These are phyloP conservation scores for Kuraishia molischiana DNA, from an alignment of 805 yeast species.

Conservation along the genomic window DNA sequence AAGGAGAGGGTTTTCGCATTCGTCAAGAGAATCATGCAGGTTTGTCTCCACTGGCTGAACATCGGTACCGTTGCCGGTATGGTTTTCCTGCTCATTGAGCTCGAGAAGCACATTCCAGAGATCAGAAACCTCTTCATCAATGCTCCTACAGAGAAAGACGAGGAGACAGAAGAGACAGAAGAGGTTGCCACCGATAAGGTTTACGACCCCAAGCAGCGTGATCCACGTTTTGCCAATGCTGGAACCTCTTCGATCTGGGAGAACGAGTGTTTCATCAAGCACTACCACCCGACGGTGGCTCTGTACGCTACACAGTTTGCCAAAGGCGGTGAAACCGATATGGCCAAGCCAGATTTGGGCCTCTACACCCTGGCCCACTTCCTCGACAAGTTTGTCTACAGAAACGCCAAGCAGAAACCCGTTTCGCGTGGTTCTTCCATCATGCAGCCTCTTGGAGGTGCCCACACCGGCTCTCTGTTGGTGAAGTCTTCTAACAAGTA, in stretches of 20 bases:
- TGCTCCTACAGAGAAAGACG: slow-evolving; percentile 27
- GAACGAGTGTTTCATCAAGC: slow-evolving; percentile 57
- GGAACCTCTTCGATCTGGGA: slow-evolving; percentile 83
- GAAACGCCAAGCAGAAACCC: slow-evolving; percentile 76
- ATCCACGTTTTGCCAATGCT: slow-evolving; percentile 89
- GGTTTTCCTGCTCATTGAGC: slow-evolving; percentile 61
- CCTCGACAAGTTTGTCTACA: slow-evolving; percentile 91
- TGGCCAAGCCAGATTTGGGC: slow-evolving; percentile 81
- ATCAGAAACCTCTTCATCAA: slow-evolving; percentile 52
- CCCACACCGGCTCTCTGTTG: slow-evolving; percentile 58
- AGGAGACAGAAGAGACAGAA: slow-evolving; percentile 7
- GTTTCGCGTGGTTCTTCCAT: slow-evolving; percentile 79
- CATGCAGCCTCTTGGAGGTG: slow-evolving; percentile 95
- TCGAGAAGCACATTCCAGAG: slow-evolving; percentile 55
- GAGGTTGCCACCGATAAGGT: slow-evolving; percentile 3
- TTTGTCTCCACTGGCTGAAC: slow-evolving; percentile 78
- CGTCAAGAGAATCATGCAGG: slow-evolving; percentile 81
- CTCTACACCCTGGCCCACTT: slow-evolving; percentile 82
- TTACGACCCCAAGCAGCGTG: slow-evolving; percentile 85
- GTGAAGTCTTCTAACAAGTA: slow-evolving; percentile 48
- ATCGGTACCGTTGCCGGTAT: slow-evolving; percentile 85
- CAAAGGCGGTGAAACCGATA: slow-evolving; percentile 23
- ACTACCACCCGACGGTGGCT: slow-evolving; percentile 88
- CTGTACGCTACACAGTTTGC: slow-evolving; percentile 64
- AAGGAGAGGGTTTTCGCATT: slow-evolving; percentile 73